Evolutionary conservation across 768 basidiomycete genomes (phyloP), one percentile per base, ranked within the genome.

Genomic region (Royoungia palumana): DNA sequence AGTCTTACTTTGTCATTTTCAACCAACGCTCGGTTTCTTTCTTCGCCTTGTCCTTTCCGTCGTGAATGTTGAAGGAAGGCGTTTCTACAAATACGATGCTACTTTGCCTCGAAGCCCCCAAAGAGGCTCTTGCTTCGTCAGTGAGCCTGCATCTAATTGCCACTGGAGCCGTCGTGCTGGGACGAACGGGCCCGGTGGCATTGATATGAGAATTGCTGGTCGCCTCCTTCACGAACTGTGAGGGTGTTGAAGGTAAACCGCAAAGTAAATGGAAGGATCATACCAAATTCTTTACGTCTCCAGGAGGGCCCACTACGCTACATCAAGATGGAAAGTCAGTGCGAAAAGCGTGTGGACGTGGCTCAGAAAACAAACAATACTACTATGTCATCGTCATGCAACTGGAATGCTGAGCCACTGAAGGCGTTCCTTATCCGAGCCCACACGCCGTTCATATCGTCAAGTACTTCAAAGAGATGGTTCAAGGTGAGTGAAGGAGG

Each of bases 41-140:
- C 16, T 49, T 46, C 9, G 49, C 54, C 25, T 1, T 3, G 21
- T 43, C 42, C 21, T 45, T 35, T 19, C 12, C 10, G 10, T 12
- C 44, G 2, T 47, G 30, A 13, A 28, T 12, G 19, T 22, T 24
- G n/a, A 62, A 55, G 20, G 56, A 59, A 12, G 62, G 62, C 1
- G 46, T 64, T 41, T 64, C 56, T 0, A 63, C 53, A 17, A 63
- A 55, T 16, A 63, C 62, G 11, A 61, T 56, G 30, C 30, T 13
- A 3, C 28, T 51, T 19, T 44, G 36, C 4, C 0, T 6, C 10
- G 17, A 9, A 4, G 11, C 19, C 0, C 24, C 2, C 17, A 59
- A 32, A n/a, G 13, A 11, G 3, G 0, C 1, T 35, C 17, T 47
- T 4, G 38, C 59, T 6, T 5, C 20, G 0, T 37, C 42, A 0